Evolutionary conservation across 1,284 basidiomycete genomes (phyloP), one percentile per base, ranked within the genome.

Genomic region (Gomphus sp.): DNA sequence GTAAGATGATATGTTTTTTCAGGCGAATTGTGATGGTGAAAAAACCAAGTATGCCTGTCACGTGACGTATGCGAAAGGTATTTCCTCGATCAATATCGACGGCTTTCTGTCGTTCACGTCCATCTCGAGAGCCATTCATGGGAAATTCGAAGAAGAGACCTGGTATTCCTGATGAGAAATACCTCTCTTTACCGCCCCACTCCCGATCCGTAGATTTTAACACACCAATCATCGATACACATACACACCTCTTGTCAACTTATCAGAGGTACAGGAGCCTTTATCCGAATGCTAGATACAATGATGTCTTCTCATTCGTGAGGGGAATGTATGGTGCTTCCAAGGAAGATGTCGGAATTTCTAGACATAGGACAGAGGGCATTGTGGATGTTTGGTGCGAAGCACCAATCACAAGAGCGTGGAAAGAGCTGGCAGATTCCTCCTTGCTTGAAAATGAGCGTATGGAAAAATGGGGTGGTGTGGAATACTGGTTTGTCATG

Each of bases 321-420:
- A 75, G 77, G 2, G 81, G 74, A 14, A 68, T 88, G 65, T 89
- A 88, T 65, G 47, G 55, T 2, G 18, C 53, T 10, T 36, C 59
- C 4, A 66, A 69, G 6, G 79, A 73, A 11, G 75, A 76, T 39
- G 76, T 77, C 45, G 25, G 48, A 16, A 14, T 36, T n/a, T n/a
- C 53, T 14, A 52, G 55, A n/a, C 64, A 61, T 45, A 48, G 36
- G 22, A 81, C 89, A 4, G 74, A 81, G 57, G 79, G 82, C 5
- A 77, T 91, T 60, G 80, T 91, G 4, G 89, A 92, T 64, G 89
- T 92, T 2, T 92, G 87, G 84, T 91, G 89, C 64, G 89, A 91
- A 65, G 86, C 86, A 0, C 84, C 87, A 0, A 79, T 87, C 16
- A 74, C 73, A 60, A 72, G 64, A 33, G 54, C 74, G 0, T 91